phyloP scores from a whole-genome alignment of 805 yeast species.

The Saccharomycopsis babjevae region DNA sequence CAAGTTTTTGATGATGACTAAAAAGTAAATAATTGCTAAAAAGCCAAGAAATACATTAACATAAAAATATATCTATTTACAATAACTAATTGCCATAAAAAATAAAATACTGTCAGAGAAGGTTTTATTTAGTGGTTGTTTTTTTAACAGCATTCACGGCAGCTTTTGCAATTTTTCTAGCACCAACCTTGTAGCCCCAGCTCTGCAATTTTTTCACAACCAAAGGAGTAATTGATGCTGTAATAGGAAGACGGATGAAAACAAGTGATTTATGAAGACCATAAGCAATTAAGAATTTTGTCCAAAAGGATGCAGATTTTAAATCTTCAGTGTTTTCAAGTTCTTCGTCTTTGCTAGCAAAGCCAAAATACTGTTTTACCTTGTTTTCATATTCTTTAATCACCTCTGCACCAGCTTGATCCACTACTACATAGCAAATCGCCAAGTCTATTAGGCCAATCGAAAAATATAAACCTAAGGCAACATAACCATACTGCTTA shows the following conservation, averaged over 20 bases:
- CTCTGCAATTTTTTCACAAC: constrained; percentile 54
- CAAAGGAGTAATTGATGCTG: constrained; percentile 86
- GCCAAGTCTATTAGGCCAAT: constrained; percentile 76
- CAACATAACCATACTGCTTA: constrained; percentile 85
- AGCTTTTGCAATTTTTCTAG: not conserved
- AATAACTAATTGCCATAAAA: not conserved
- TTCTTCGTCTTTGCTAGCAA: constrained; percentile 33
- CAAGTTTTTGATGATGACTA: too few species aligned
- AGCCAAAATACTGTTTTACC: constrained; percentile 54
- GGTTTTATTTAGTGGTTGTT: not conserved
- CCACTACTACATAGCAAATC: constrained; percentile 71
- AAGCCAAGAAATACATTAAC: too few species aligned
- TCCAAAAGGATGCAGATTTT: constrained; percentile 39
- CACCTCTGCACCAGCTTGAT: constrained; percentile 76
- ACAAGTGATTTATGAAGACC: constrained; percentile 85
- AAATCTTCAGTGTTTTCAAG: constrained; percentile 6
- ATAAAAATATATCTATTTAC: not conserved
- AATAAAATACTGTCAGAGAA: not conserved
- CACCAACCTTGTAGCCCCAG: constrained; percentile 74
- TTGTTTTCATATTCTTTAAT: constrained; percentile 57
- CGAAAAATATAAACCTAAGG: constrained; percentile 72
- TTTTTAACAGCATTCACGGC: constrained; percentile 9
- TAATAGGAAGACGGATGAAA: constrained; percentile 74
- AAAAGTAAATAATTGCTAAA: too few species aligned
- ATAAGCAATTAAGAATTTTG: constrained; percentile 85